phyloP scores from a whole-genome alignment of 352 stramenopile genomes.

The Phytopythium ostracodes region DNA sequence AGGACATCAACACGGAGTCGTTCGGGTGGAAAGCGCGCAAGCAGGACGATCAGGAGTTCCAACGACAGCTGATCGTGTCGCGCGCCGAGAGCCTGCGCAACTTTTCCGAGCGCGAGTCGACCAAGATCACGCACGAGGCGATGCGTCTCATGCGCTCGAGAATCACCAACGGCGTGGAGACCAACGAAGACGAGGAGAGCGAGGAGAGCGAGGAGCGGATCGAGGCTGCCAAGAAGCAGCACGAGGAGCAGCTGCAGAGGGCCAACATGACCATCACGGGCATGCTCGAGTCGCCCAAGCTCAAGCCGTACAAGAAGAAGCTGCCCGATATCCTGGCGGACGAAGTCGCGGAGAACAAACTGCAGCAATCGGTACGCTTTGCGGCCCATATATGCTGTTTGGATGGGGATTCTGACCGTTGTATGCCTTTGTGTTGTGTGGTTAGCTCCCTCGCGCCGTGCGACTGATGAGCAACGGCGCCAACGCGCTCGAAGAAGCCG shows the following conservation, averaged over 20 bases:
- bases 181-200: not conserved
- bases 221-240: conserved; percentile 5
- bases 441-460: conserved; percentile 4
- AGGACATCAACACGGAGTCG: conserved; percentile 22
- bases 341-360: conserved; percentile 26
- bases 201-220: conserved; percentile 7
- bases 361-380: conserved; percentile 22
- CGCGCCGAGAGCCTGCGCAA: conserved; percentile 34
- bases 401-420: not conserved
- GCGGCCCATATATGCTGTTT: not conserved
- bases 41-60: conserved; percentile 25
- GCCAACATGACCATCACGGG: conserved; percentile 21
- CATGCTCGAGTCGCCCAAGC: conserved; percentile 29
- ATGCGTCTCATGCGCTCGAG: not conserved
- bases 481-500: conserved; percentile 30
- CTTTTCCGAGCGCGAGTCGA: conserved; percentile 17
- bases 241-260: conserved; percentile 10
- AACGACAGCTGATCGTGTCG: conserved; percentile 33
- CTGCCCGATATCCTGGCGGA: conserved; percentile 46
- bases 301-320: conserved; percentile 52
- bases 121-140: conserved; percentile 16
- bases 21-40: conserved; percentile 46
- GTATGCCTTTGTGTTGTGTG: not conserved
- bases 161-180: not conserved
- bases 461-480: conserved; percentile 15